Conservation (phyloP, 208 protist species). For the Zelonia costaricensis region DNA sequence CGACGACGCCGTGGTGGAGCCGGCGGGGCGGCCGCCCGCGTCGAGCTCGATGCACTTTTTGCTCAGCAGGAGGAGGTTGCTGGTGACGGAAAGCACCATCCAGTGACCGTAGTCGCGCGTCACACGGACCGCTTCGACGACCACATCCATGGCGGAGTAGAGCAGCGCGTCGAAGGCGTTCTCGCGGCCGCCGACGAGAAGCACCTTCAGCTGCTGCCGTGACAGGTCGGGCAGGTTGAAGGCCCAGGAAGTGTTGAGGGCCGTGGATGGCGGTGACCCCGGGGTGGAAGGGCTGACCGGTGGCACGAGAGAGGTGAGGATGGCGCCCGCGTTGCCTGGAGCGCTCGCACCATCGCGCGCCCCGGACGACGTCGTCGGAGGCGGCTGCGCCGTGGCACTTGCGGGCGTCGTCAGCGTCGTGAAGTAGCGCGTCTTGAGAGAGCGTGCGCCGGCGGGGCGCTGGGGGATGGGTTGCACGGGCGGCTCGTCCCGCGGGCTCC, state of each 20-base stretch:
- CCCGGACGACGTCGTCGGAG: not conserved
- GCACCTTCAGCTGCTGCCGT: slow-evolving; percentile 33
- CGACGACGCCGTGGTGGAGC: not conserved
- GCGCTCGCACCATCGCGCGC: not conserved
- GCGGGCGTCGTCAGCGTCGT: not conserved
- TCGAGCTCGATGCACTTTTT: slow-evolving; percentile 22
- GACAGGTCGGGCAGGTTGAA: slow-evolving; percentile 30
- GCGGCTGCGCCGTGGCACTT: no score
- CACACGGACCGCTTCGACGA: slow-evolving; percentile 46
- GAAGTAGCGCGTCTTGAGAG: slow-evolving; percentile 29
- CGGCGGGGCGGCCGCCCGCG: not conserved
- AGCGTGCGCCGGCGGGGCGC: slow-evolving; percentile 16
- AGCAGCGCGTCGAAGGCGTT: slow-evolving; percentile 62
- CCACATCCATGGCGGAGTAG: slow-evolving; percentile 58
- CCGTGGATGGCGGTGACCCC: no score
- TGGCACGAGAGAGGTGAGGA: slow-evolving; percentile 9
- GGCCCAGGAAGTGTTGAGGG: slow-evolving; percentile 20
- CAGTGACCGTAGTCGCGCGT: slow-evolving; percentile 50
- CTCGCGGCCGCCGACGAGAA: slow-evolving; percentile 38
- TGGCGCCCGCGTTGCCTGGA: not conserved
- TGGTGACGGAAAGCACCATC: slow-evolving; percentile 52
- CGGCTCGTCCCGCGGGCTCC: not conserved
- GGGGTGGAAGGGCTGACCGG: not conserved
- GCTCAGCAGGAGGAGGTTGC: slow-evolving; percentile 46
- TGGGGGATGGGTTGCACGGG: slow-evolving; percentile 6